A percentile compares a stretch with the other conserved stretches of the same genome.
These are phyloP conservation scores for Fusarium sp. DNA, from an alignment of 2,329 filamentous ascomycete genomes.

Conservation along the genomic window DNA sequence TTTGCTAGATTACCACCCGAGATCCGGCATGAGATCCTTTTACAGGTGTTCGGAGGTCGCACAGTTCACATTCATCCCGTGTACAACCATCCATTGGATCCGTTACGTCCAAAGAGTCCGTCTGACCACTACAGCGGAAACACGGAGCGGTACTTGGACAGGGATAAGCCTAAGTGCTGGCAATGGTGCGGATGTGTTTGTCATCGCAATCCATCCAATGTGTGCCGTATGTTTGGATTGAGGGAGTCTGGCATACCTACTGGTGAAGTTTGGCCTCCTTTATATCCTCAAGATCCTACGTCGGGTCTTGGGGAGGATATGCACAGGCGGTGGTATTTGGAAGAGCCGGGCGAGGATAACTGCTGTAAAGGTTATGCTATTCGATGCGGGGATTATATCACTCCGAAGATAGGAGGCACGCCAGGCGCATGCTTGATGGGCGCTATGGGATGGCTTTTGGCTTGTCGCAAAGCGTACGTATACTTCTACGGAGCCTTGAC, in stretches of 20 bases:
- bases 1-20: no score
- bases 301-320: neutral
- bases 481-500: fast-evolving
- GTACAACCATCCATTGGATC: no score
- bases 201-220: neutral
- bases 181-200: neutral
- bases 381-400: neutral
- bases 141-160: no score
- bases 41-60: no score
- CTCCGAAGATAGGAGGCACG: fast-evolving
- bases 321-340: neutral
- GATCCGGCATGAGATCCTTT: no score
- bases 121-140: no score
- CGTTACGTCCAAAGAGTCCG: no score
- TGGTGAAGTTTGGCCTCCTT: neutral
- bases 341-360: neutral
- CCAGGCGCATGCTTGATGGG: neutral
- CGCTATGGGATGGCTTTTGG: neutral
- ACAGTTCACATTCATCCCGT: no score
- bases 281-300: neutral
- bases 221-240: no score
- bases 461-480: neutral
- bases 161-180: no score
- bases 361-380: neutral
- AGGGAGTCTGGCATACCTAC: no score